These are phyloP conservation scores for Zizania latifolia DNA, from an alignment of 176 grass and related monocot species.

Conservation along the genomic window DNA sequence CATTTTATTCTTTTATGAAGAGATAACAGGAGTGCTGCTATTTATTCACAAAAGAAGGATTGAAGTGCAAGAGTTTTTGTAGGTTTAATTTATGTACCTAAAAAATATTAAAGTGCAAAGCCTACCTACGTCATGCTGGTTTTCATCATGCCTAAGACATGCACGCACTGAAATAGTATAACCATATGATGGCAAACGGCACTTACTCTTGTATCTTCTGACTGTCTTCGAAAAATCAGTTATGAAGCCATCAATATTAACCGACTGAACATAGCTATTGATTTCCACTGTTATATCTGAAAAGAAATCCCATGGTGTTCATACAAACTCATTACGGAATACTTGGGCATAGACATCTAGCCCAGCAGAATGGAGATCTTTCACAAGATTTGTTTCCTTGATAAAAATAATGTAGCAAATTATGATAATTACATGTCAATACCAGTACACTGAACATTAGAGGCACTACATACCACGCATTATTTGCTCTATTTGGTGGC, in stretches of 20 bases:
- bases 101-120: no score
- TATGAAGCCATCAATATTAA: slow-evolving; percentile 54
- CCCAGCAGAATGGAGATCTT: slow-evolving; percentile 39
- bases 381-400: slow-evolving; percentile 22
- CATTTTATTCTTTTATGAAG: no score
- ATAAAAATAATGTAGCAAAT: no score
- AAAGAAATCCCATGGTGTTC: slow-evolving; percentile 61
- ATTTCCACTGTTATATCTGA: slow-evolving; percentile 64
- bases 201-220: slow-evolving; percentile 73
- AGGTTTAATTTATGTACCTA: no score
- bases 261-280: slow-evolving; percentile 48
- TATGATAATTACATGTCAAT: no score
- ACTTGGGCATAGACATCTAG: slow-evolving; percentile 56
- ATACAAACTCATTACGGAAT: slow-evolving; percentile 62
- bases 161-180: neutral
- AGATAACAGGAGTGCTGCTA: no score
- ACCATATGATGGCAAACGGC: neutral
- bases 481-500: slow-evolving; percentile 93
- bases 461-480: no score
- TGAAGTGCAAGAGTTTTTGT: no score
- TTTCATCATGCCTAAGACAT: neutral
- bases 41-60: no score
- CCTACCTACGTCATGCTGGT: neutral
- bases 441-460: no score
- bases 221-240: slow-evolving; percentile 80